Evolutionary conservation across 2,329 filamentous ascomycete species (phyloP).

Genomic region (Arthrinium phaeospermum): DNA sequence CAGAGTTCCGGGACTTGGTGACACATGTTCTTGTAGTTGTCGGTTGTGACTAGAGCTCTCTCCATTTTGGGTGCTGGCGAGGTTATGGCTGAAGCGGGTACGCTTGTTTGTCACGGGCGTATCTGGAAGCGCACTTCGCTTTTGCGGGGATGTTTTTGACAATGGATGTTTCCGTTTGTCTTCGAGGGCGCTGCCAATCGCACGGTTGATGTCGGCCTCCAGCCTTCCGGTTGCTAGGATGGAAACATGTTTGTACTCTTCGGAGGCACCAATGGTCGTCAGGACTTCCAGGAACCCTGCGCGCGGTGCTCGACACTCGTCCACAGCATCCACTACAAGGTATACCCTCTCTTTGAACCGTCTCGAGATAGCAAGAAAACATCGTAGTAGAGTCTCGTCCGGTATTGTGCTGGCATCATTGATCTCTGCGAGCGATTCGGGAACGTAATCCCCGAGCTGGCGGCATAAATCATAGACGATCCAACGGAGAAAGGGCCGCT

Average conservation of each 20-base stretch:
- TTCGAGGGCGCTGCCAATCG: slow-evolving; percentile 20
- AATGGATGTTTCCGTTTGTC: not conserved
- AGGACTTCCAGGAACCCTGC: slow-evolving; percentile 29
- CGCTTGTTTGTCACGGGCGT: not conserved
- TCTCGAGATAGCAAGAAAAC: slow-evolving; percentile 28
- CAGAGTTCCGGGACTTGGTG: not conserved
- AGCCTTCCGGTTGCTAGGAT: slow-evolving; percentile 37
- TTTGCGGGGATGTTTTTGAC: not conserved
- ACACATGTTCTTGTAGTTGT: not conserved
- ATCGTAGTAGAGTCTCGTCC: slow-evolving; percentile 27
- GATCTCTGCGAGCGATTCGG: slow-evolving; percentile 26
- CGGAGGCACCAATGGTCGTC: slow-evolving; percentile 30
- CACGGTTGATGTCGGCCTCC: slow-evolving; percentile 33
- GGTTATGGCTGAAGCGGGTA: not conserved
- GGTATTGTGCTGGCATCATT: slow-evolving; percentile 22
- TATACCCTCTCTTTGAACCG: slow-evolving; percentile 29
- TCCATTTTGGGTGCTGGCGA: not conserved
- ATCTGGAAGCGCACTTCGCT: not conserved
- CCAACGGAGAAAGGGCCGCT: slow-evolving; percentile 34
- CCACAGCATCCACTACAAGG: slow-evolving; percentile 37
- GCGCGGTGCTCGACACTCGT: slow-evolving; percentile 34
- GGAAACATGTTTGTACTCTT: slow-evolving; percentile 32
- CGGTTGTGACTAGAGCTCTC: not conserved
- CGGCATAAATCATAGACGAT: slow-evolving; percentile 34
- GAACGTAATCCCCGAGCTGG: slow-evolving; percentile 27